Percentiles rank a stretch among this genome's conserved stretches.
These are phyloP conservation scores for Solanum sparsipilum DNA, from an alignment of 257 asterid species.

Conservation along the genomic window DNA sequence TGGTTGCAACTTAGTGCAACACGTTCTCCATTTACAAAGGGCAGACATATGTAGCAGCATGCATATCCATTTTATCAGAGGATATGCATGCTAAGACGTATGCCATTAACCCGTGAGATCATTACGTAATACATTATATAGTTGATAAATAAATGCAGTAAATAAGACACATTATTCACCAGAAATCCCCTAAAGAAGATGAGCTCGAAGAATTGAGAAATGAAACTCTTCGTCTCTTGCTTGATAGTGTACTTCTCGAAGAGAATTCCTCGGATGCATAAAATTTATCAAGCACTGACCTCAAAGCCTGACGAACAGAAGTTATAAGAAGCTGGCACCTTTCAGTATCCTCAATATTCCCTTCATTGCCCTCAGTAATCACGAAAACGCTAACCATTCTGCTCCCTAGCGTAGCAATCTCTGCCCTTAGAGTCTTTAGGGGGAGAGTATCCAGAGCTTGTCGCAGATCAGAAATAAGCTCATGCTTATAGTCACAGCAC, in stretches of 20 bases:
- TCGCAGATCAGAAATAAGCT: constrained; percentile 46
- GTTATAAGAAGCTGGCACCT: constrained; percentile 24
- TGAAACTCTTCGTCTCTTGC: constrained; percentile 58
- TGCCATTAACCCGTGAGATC: constrained; percentile 14
- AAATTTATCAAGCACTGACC: constrained; percentile 68
- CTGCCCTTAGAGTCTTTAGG: constrained; percentile 39
- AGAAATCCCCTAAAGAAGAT: constrained; percentile 36
- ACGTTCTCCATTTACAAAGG: constrained; percentile 2
- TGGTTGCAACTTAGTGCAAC: constrained; percentile 5
- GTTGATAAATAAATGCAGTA: constrained; percentile 1
- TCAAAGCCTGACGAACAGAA: constrained; percentile 44
- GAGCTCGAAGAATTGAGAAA: constrained; percentile 34
- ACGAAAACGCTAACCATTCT: constrained; percentile 65
- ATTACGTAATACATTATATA: neutral
- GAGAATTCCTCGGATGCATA: constrained; percentile 73
- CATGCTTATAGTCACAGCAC: constrained; percentile 67
- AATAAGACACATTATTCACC: constrained; percentile 25
- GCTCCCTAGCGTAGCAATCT: constrained; percentile 67
- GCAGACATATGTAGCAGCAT: constrained; percentile 62
- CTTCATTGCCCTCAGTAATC: constrained; percentile 23
- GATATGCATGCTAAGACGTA: constrained; percentile 63
- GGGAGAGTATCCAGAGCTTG: constrained; percentile 63
- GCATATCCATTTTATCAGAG: constrained; percentile 41
- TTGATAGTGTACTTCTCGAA: constrained; percentile 35
- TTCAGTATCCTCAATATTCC: constrained; percentile 13